phyloP scores from a whole-genome alignment of 1,284 basidiomycete genomes.

The Phellopilus nigrolimitatus region DNA sequence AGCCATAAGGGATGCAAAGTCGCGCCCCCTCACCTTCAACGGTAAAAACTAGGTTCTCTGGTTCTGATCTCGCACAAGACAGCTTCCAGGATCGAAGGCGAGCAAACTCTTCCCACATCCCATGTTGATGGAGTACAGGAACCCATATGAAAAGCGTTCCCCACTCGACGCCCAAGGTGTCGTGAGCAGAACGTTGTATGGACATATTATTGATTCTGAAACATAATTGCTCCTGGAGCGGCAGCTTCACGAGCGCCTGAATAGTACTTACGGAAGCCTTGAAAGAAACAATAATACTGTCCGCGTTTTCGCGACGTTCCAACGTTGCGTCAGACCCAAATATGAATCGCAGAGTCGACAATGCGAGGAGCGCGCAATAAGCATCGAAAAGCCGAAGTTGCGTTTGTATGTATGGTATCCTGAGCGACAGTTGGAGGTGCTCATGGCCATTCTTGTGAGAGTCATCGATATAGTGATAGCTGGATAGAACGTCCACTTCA shows the following conservation, averaged over 20 bases:
- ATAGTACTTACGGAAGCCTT: conserved; percentile 13
- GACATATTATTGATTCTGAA: conserved; percentile 43
- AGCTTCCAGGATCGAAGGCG: conserved; percentile 59
- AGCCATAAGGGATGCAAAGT: conserved; percentile 78
- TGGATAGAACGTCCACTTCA: conserved; percentile 34
- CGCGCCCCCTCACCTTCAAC: conserved; percentile 64
- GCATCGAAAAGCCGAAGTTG: conserved; percentile 19
- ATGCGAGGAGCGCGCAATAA: conserved; percentile 17
- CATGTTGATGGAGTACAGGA: conserved; percentile 32
- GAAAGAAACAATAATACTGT: neutral
- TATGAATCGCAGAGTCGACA: conserved; percentile 17
- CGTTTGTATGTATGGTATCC: conserved; percentile 19
- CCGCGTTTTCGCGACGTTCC: neutral
- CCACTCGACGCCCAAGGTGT: conserved; percentile 28
- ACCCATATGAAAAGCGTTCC: conserved; percentile 43
- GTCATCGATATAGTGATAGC: neutral
- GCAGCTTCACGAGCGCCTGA: conserved; percentile 21
- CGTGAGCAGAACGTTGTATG: conserved; percentile 21
- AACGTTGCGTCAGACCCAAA: neutral
- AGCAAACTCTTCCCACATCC: conserved; percentile 77
- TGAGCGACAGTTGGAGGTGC: conserved; percentile 4
- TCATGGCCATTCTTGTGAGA: neutral
- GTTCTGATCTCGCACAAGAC: conserved; percentile 31
- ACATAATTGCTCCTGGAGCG: conserved; percentile 31
- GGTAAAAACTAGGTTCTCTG: conserved; percentile 35